Evolutionary conservation across 352 stramenopile genomes (phyloP).

Genomic region (Phytophthora multivora): DNA sequence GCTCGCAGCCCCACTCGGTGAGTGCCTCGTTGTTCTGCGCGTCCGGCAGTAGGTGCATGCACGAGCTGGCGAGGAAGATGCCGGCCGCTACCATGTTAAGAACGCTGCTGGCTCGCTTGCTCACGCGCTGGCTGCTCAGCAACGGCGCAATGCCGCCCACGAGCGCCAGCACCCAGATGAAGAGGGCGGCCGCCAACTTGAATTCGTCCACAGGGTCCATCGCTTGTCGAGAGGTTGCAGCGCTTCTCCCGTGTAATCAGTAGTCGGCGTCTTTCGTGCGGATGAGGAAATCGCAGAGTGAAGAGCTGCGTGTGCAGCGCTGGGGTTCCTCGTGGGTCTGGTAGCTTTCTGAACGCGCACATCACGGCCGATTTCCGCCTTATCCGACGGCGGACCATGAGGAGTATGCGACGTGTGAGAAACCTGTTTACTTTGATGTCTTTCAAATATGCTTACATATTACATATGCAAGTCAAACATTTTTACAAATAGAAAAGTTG

Average conservation of each 20-base stretch:
- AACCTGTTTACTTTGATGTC: background rate
- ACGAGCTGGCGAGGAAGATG: constrained; percentile 81
- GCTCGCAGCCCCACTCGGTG: constrained; percentile 45
- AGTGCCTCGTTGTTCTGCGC: constrained; percentile 72
- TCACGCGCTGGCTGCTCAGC: constrained; percentile 40
- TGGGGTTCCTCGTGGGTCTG: constrained; percentile 1
- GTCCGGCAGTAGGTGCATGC: constrained; percentile 82
- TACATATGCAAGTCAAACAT: too few relatives aligned
- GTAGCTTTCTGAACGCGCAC: constrained; percentile 8
- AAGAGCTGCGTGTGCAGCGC: constrained; percentile 9
- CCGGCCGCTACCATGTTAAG: constrained; percentile 85
- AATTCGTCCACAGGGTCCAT: constrained; percentile 64
- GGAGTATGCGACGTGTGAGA: background rate
- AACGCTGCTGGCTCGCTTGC: constrained; percentile 51
- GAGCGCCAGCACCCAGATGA: constrained; percentile 66
- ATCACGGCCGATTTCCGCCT: constrained; percentile 11
- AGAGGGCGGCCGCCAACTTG: constrained; percentile 61
- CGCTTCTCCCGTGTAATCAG: background rate
- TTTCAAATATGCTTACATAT: too few relatives aligned
- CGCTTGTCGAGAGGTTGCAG: constrained; percentile 4
- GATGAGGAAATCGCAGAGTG: constrained; percentile 26
- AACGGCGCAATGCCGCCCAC: constrained; percentile 61
- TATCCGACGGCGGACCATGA: constrained; percentile 33
- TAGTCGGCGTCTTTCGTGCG: constrained; percentile 3
- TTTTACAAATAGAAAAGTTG: too few relatives aligned